Base-by-base conservation (phyloP, 441 rosid genomes). In the Mallotus japonicus region DNA sequence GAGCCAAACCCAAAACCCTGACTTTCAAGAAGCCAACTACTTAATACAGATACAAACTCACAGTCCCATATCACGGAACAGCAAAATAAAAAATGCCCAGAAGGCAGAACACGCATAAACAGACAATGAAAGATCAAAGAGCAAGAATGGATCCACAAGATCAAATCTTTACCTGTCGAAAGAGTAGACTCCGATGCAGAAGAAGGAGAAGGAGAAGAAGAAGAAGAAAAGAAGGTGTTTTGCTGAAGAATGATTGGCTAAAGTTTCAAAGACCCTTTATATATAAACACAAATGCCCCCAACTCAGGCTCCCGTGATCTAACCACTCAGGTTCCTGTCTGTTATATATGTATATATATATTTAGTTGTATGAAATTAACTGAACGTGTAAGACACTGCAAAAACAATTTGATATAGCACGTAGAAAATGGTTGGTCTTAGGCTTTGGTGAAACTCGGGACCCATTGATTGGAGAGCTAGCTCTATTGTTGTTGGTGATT, bases 331-430 rank as follows among this genome's bases (percentile, higher is more conserved):
- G 47, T 65, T 22, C 34, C 10, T 4, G 17, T 32, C 2, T 24
- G 2, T n/a, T 24, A 8, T 19, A 4, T 42, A 42, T 42, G 2
- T 24, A 24, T 24, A 24, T 28, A 28, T 28, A 28, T 28, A 28
- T 5, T 0, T 42, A 42, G 46, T 3, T 5, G 9, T 6, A 9
- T 22, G 24, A 15, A 13, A 42, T 8, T 14, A 54, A 59, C 24
- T 24, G 37, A 44, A 46, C 71, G 62, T 70, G 71, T 32, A 20
- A 58, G 57, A 54, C 57, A 54, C 65, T 17, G 19, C 72, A 37
- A 28, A 28, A 28, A 28, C 32, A 28, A 28, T 28, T 28, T 28
- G 32, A 28, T 28, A 28, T 28, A 2, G 32, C 32, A 28, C 32
- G 3, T 28, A 28, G 2, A 28, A 28, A 28, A 28, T 28, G 32